These are phyloP conservation scores for Epithele typhae DNA, from an alignment of 768 basidiomycete genomes.

Conservation along the genomic window DNA sequence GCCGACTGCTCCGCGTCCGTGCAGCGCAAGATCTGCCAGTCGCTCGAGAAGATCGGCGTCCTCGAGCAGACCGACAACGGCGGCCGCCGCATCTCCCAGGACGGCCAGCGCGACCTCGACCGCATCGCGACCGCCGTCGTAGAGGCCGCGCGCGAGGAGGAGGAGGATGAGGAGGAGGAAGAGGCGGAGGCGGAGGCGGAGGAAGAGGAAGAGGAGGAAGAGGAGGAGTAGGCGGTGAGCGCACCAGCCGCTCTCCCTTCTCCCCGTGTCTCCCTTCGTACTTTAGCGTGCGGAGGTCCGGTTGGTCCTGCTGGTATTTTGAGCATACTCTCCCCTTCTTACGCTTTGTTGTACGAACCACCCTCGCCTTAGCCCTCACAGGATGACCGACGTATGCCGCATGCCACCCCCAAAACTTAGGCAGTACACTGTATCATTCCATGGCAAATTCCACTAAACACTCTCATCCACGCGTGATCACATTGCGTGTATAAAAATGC, in stretches of 20 bases:
- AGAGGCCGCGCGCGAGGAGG: slow-evolving; percentile 70
- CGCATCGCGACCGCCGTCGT: slow-evolving; percentile 90
- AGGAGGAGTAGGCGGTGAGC: slow-evolving; percentile 22
- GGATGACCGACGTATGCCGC: slow-evolving; percentile 17
- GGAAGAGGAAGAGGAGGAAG: slow-evolving; percentile 41
- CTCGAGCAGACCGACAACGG: slow-evolving; percentile 92
- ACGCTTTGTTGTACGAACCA: slow-evolving; percentile 13
- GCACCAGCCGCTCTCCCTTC: background rate
- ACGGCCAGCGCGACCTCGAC: slow-evolving; percentile 93
- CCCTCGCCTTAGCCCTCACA: slow-evolving; percentile 3
- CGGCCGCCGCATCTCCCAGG: slow-evolving; percentile 93
- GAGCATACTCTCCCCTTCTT: background rate
- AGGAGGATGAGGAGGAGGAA: slow-evolving; percentile 71
- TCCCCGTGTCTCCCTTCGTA: background rate
- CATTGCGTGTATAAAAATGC: too few species aligned
- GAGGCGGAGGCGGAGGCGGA: slow-evolving; percentile 59
- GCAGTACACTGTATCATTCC: slow-evolving; percentile 16
- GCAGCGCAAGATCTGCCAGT: slow-evolving; percentile 94
- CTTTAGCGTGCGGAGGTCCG: slow-evolving; percentile 5
- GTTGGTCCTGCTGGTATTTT: slow-evolving; percentile 5
- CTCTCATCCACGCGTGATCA: too few species aligned
- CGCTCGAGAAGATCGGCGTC: slow-evolving; percentile 98
- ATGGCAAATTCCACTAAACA: slow-evolving; percentile 2
- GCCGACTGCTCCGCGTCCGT: slow-evolving; percentile 80
- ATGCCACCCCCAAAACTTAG: slow-evolving; percentile 19